Conservation (phyloP, 345 rosid genomes). For the Salix purpurea region DNA sequence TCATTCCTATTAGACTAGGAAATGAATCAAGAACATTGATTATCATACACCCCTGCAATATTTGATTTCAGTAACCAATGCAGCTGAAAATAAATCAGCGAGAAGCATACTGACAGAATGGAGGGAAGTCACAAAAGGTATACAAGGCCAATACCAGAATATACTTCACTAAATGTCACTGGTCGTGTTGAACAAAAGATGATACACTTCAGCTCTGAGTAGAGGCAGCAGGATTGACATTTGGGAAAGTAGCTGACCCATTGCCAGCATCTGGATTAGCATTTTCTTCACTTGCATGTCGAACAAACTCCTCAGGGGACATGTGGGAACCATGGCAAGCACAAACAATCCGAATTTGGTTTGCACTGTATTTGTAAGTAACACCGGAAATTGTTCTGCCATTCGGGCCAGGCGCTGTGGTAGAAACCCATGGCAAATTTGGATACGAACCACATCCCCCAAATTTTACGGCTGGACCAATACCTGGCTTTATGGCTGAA, state of each 20-base stretch:
- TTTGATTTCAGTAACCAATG: conserved; percentile 6
- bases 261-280: conserved; percentile 43
- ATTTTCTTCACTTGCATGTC: conserved; percentile 76
- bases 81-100: conserved; percentile 9
- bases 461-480: conserved; percentile 73
- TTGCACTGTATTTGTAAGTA: conserved; percentile 62
- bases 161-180: conserved; percentile 4
- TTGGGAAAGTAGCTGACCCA: conserved; percentile 43
- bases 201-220: conserved; percentile 55
- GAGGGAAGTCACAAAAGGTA: conserved; percentile 1
- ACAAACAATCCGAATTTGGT: conserved; percentile 81
- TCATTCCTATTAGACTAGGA: conserved; percentile 18
- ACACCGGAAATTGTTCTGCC: conserved; percentile 92
- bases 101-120: conserved; percentile 1
- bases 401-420: conserved; percentile 76
- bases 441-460: conserved; percentile 89
- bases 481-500: conserved; percentile 82
- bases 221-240: conserved; percentile 66
- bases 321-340: conserved; percentile 93
- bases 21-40: conserved; percentile 10
- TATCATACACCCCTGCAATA: conserved; percentile 25
- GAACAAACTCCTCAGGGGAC: conserved; percentile 90
- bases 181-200: background rate
- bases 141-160: conserved; percentile 5
- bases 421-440: conserved; percentile 92